phyloP scores from a whole-genome alignment of 73 alveolate species.

The Uronychia binucleata region DNA sequence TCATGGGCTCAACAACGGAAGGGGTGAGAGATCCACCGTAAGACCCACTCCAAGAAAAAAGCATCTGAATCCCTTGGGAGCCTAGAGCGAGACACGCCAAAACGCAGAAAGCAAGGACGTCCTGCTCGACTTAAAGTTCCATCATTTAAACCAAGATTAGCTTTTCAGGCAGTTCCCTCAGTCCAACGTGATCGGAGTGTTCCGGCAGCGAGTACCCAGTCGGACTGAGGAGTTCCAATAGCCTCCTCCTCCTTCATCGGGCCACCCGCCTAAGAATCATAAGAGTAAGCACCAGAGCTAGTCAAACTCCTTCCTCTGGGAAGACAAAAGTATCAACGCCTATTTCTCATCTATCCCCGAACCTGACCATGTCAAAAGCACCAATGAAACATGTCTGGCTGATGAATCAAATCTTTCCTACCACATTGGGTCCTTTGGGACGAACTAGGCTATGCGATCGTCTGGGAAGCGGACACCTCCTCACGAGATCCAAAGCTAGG shows the following conservation, averaged over 20 bases:
- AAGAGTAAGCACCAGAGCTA: neutral
- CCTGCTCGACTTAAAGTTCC: too few species aligned
- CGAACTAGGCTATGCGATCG: too few species aligned
- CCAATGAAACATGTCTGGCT: too few species aligned
- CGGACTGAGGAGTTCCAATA: neutral
- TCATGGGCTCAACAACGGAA: neutral
- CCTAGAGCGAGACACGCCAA: neutral
- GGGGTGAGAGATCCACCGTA: neutral
- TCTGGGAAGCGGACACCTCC: too few species aligned
- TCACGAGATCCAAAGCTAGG: too few species aligned
- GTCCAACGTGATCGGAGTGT: neutral
- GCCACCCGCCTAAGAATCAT: neutral
- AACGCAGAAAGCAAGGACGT: too few species aligned
- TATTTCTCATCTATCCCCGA: neutral
- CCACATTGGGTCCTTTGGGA: too few species aligned
- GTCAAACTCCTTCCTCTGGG: neutral
- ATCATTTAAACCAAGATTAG: neutral
- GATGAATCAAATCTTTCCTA: too few species aligned
- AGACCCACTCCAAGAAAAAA: neutral
- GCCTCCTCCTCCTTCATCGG: neutral
- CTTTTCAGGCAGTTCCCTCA: neutral
- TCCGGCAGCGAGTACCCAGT: neutral
- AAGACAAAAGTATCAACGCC: neutral
- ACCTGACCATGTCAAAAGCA: too few species aligned
- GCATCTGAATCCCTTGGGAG: neutral